Conservation (phyloP, 2,329 filamentous ascomycete genomes). For the Blastomyces silverae region DNA sequence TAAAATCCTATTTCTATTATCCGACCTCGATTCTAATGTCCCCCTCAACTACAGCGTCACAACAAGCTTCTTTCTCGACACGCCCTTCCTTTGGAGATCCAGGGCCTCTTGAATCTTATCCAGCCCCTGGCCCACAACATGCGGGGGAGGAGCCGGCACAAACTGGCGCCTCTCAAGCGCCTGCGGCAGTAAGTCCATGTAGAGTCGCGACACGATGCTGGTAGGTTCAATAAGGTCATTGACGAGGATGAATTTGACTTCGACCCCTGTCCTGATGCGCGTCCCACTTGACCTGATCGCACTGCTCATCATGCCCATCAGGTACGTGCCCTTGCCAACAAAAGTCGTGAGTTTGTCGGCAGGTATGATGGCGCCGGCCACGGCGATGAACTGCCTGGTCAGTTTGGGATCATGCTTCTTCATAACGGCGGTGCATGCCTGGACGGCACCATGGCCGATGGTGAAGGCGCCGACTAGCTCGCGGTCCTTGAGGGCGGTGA, state of each 20-base stretch:
- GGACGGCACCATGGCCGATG: not conserved
- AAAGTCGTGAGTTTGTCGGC: not conserved
- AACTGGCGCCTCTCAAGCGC: not conserved
- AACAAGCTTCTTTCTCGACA: not conserved
- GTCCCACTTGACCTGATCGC: not conserved
- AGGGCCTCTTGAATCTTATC: not conserved
- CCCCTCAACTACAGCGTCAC: not conserved
- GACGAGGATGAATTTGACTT: not conserved
- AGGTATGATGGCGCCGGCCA: slow-evolving; percentile 2
- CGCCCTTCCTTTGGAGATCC: not conserved
- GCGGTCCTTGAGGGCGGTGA: too few relatives aligned
- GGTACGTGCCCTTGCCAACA: not conserved
- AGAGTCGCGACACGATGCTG: not conserved
- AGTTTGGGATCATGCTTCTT: not conserved
- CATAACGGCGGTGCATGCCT: not conserved
- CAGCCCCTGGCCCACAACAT: not conserved
- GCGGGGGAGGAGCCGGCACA: not conserved
- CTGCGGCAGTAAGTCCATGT: not conserved
- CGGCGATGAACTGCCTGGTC: not conserved
- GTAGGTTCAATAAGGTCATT: not conserved
- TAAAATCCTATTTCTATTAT: not conserved
- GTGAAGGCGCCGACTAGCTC: too few relatives aligned
- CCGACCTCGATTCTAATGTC: not conserved
- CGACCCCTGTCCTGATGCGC: not conserved
- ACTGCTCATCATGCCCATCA: not conserved